These are phyloP conservation scores for Cyclanthera cordifolia DNA, from an alignment of 306 rosid species.

Conservation along the genomic window DNA sequence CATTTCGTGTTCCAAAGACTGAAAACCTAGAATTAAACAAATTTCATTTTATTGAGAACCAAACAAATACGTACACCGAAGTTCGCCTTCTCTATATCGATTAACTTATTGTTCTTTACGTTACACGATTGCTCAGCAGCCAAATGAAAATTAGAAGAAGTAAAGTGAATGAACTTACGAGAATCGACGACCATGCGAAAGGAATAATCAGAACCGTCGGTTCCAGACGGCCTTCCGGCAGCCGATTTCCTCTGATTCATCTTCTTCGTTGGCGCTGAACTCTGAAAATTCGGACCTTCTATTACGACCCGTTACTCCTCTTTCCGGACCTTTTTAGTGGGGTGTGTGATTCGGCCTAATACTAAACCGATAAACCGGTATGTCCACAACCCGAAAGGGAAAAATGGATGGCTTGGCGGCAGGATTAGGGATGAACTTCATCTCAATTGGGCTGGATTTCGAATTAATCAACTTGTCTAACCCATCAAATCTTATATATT, in stretches of 20 bases:
- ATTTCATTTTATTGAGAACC: too few relatives aligned
- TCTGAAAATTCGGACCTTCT: neutral
- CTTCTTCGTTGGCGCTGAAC: slow-evolving; percentile 6
- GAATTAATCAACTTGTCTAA: too few relatives aligned
- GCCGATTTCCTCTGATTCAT: slow-evolving; percentile 56
- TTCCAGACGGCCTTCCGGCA: slow-evolving; percentile 64
- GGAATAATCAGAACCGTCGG: slow-evolving; percentile 76
- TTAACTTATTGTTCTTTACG: neutral
- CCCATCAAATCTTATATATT: too few relatives aligned
- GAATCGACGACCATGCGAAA: slow-evolving; percentile 90
- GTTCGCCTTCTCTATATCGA: neutral
- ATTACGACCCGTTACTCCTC: neutral
- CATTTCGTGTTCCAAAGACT: neutral
- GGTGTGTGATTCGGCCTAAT: too few relatives aligned
- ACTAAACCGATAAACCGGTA: too few relatives aligned
- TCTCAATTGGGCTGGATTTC: too few relatives aligned
- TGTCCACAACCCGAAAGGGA: too few relatives aligned
- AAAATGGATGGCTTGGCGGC: too few relatives aligned
- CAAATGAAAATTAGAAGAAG: neutral
- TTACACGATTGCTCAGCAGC: neutral
- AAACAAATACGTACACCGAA: too few relatives aligned
- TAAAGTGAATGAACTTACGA: slow-evolving; percentile 36
- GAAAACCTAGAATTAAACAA: neutral
- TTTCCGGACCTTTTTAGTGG: neutral
- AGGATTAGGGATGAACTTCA: too few relatives aligned